Evolutionary conservation across 176 grass and related monocot genomes (phyloP).

Genomic region (Avena sativa): DNA sequence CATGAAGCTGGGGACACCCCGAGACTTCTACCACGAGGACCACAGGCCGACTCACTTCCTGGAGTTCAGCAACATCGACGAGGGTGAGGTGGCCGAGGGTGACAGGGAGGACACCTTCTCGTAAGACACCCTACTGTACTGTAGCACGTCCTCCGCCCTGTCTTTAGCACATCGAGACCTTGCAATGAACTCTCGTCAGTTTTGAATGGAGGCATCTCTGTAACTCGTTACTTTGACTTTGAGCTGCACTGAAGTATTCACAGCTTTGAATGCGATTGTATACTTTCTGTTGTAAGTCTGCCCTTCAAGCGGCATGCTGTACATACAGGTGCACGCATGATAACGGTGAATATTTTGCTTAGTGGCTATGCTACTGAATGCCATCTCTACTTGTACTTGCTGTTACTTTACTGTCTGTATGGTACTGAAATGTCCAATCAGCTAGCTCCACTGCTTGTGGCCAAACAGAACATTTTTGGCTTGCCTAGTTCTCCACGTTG

Average conservation of each 20-base stretch:
- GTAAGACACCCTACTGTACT: constrained; percentile 15
- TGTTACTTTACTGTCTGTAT: not conserved
- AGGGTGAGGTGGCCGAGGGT: constrained; percentile 72
- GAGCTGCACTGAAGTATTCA: not conserved
- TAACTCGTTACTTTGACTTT: constrained; percentile 12
- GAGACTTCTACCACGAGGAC: constrained; percentile 91
- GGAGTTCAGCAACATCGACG: constrained; percentile 93
- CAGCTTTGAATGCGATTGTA: not conserved
- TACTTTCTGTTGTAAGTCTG: constrained; percentile 33
- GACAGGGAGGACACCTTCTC: constrained; percentile 90
- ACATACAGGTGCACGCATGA: constrained; percentile 25
- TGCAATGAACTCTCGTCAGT: constrained; percentile 8
- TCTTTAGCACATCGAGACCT: not conserved
- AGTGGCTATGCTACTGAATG: not conserved
- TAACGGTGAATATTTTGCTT: constrained; percentile 35
- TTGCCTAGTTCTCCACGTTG: no score
- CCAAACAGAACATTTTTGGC: not conserved
- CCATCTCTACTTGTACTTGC: not conserved
- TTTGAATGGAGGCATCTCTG: not conserved
- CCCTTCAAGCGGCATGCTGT: constrained; percentile 5
- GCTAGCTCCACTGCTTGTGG: not conserved
- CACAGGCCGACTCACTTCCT: constrained; percentile 93
- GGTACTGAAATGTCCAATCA: not conserved
- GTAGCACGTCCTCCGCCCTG: not conserved
- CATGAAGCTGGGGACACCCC: constrained; percentile 80